Percentiles rank a stretch among this genome's conserved stretches.
Conservation (phyloP, 208 protist genomes). For the Leishmania amazonensis region DNA sequence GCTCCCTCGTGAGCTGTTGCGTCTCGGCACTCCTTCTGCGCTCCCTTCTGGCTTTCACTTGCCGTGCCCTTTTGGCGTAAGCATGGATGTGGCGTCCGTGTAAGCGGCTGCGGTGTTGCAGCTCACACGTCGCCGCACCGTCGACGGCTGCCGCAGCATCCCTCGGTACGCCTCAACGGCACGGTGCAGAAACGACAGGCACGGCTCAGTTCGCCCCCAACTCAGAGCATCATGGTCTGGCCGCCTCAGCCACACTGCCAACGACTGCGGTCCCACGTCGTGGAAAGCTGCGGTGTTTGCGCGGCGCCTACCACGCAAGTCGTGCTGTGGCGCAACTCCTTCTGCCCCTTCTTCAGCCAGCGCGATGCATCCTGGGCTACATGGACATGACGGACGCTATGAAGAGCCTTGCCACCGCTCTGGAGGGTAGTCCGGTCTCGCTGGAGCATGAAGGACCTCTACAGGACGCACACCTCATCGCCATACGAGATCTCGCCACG, state of each 20-base stretch:
- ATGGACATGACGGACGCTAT: not conserved
- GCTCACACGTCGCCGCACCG: not conserved
- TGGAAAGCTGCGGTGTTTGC: conserved; percentile 16
- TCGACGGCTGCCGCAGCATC: not conserved
- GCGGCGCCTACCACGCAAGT: conserved; percentile 31
- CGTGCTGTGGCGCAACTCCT: conserved; percentile 33
- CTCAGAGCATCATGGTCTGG: not conserved
- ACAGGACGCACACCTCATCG: conserved; percentile 3
- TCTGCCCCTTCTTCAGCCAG: conserved; percentile 11
- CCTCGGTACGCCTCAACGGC: not conserved
- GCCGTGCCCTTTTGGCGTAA: not conserved
- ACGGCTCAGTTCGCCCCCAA: not conserved
- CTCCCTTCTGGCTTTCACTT: not conserved
- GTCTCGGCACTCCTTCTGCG: not conserved
- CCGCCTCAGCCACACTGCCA: not conserved
- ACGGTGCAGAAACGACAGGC: not conserved
- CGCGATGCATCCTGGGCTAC: not conserved
- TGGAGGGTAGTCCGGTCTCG: conserved; percentile 6
- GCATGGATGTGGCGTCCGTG: conserved; percentile 4
- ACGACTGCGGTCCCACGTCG: not conserved
- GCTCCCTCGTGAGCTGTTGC: not conserved
- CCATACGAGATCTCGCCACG: conserved; percentile 19
- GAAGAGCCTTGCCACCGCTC: not conserved
- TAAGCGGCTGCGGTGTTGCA: not conserved
- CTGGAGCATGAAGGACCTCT: conserved; percentile 20